These are phyloP conservation scores for Phialocephala sp. DNA, from an alignment of 2,329 filamentous ascomycete genomes.

Conservation along the genomic window DNA sequence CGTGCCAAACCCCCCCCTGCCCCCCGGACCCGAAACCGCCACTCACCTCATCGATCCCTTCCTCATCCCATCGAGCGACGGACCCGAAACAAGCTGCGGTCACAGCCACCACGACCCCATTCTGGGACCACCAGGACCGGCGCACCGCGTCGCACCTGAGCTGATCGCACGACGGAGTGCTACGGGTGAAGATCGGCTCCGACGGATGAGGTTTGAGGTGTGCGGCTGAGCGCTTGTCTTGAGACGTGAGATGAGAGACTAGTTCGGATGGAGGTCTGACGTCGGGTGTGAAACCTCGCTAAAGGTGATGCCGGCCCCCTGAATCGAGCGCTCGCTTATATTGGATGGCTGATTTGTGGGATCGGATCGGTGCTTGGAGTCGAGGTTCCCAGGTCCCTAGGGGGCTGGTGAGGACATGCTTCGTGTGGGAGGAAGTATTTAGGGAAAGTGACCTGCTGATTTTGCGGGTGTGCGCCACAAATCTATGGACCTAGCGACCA, in stretches of 20 bases:
- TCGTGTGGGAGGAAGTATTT: no score
- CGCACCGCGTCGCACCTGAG: neutral
- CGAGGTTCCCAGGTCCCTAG: no score
- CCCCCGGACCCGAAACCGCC: neutral
- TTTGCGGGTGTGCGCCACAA: no score
- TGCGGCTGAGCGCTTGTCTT: neutral
- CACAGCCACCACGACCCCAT: neutral
- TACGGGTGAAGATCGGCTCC: neutral
- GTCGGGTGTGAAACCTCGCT: neutral
- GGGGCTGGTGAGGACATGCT: no score
- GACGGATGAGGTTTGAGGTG: constrained; percentile 1
- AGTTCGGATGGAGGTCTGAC: neutral
- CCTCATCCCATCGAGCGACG: neutral
- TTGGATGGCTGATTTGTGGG: no score
- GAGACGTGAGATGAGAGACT: neutral
- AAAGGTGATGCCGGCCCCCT: neutral
- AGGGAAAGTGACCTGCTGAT: no score
- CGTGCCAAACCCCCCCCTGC: neutral
- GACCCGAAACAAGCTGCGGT: constrained; percentile 7
- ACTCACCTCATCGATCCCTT: neutral
- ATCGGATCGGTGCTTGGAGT: no score
- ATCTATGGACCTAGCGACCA: no score
- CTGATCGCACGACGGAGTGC: neutral
- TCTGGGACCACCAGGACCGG: neutral
- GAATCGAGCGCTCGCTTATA: no score